These are phyloP conservation scores for Tricholoma saponaceum DNA, from an alignment of 768 basidiomycete species.

Conservation along the genomic window DNA sequence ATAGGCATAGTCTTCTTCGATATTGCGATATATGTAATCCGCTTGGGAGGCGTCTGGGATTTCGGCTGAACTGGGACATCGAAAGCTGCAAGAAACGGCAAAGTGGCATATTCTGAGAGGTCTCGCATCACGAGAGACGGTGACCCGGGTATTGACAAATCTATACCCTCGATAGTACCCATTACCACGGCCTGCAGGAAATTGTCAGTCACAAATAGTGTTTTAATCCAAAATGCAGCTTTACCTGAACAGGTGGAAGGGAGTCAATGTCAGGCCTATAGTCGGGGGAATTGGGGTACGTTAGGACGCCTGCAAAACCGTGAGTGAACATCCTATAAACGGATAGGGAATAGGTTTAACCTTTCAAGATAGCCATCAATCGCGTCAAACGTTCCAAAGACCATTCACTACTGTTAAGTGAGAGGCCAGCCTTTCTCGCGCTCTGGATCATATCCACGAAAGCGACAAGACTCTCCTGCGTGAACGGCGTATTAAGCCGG, in stretches of 20 bases:
- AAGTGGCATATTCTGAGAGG: constrained; percentile 77
- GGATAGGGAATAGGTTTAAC: constrained; percentile 22
- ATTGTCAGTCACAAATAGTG: neutral
- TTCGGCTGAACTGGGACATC: constrained; percentile 44
- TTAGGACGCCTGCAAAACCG: constrained; percentile 57
- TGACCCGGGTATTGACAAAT: constrained; percentile 55
- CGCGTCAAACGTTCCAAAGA: constrained; percentile 55
- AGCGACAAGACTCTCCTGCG: constrained; percentile 83
- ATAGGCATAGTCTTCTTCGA: constrained; percentile 84
- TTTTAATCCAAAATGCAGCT: neutral
- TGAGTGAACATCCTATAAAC: neutral
- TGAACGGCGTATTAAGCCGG: constrained; percentile 45
- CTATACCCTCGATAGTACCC: constrained; percentile 64
- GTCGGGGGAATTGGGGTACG: constrained; percentile 79
- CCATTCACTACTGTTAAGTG: constrained; percentile 58
- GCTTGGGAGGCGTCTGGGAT: constrained; percentile 46
- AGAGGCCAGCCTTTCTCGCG: constrained; percentile 47
- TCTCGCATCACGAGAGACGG: constrained; percentile 79
- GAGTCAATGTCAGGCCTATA: constrained; percentile 86
- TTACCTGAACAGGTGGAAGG: constrained; percentile 76
- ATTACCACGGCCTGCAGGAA: constrained; percentile 60
- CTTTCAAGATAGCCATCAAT: constrained; percentile 78
- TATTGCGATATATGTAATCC: constrained; percentile 87
- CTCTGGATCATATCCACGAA: constrained; percentile 70
- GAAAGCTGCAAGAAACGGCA: constrained; percentile 85